Evolutionary conservation across 164 flowering plant species (phyloP).

Genomic region (Euptelea pleiosperma): DNA sequence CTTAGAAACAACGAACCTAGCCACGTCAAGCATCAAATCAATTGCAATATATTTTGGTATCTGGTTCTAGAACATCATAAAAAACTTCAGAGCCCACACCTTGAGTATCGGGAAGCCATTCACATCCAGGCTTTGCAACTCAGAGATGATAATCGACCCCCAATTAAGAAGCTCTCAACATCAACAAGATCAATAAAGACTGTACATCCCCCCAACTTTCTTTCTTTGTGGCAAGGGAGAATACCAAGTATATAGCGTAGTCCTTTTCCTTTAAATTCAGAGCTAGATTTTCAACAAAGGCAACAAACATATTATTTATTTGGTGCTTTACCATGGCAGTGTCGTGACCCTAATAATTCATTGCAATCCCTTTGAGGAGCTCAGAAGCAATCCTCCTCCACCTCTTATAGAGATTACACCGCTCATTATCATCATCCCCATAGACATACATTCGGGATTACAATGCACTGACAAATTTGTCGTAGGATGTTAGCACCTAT

Average conservation of each 20-base stretch:
- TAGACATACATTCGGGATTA: constrained; percentile 78
- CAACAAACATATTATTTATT: constrained; percentile 54
- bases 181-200: constrained; percentile 77
- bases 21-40: constrained; percentile 60
- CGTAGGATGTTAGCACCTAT: constrained; percentile 48
- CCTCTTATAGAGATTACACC: constrained; percentile 91
- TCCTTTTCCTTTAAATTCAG: constrained; percentile 92
- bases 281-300: constrained; percentile 56
- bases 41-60: constrained; percentile 55
- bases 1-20: constrained; percentile 64
- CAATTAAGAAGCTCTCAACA: constrained; percentile 73
- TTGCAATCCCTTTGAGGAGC: constrained; percentile 84
- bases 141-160: constrained; percentile 64
- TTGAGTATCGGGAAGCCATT: constrained; percentile 80
- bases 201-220: constrained; percentile 63
- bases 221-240: constrained; percentile 69
- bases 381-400: constrained; percentile 94
- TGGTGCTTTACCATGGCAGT: constrained; percentile 52
- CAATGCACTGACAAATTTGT: constrained; percentile 73
- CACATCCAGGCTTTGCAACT: constrained; percentile 67
- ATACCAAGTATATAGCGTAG: constrained; percentile 89
- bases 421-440: constrained; percentile 95
- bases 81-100: constrained; percentile 87
- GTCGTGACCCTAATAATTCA: constrained; percentile 63
- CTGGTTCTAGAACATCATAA: constrained; percentile 69